A percentile compares a stretch with the other conserved stretches of the same genome.
Evolutionary conservation across 225 moss, liverwort and hornwort genomes (phyloP).

Genomic region (Neckera pumila): DNA sequence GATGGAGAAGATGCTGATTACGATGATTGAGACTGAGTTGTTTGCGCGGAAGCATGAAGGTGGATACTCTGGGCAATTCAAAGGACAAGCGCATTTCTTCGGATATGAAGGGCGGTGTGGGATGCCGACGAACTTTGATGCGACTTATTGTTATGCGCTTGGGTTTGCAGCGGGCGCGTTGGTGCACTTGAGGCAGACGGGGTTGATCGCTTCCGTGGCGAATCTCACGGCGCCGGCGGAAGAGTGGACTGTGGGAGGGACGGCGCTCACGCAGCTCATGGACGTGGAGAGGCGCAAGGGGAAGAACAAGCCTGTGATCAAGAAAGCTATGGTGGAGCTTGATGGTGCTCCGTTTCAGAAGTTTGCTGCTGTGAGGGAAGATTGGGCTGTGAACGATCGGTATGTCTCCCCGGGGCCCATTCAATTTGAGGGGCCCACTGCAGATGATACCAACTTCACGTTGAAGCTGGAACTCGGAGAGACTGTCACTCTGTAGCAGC

Average conservation of each 20-base stretch:
- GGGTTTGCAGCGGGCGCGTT: slow-evolving; percentile 66
- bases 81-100: slow-evolving; percentile 74
- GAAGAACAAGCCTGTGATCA: slow-evolving; percentile 82
- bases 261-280: slow-evolving; percentile 78
- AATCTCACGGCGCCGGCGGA: slow-evolving; percentile 45
- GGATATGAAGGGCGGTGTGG: slow-evolving; percentile 78
- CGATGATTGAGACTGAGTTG: slow-evolving; percentile 72
- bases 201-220: slow-evolving; percentile 66
- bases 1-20: slow-evolving; percentile 80
- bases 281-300: slow-evolving; percentile 79
- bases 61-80: slow-evolving; percentile 37
- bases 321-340: slow-evolving; percentile 89
- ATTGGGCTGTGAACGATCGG: slow-evolving; percentile 54
- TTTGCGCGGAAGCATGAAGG: slow-evolving; percentile 51
- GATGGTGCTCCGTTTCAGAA: slow-evolving; percentile 53
- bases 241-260: slow-evolving; percentile 75
- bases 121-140: slow-evolving; percentile 82
- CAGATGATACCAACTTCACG: slow-evolving; percentile 35
- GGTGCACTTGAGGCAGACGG: slow-evolving; percentile 59
- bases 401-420: slow-evolving; percentile 63
- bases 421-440: slow-evolving; percentile 21
- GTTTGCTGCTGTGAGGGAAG: slow-evolving; percentile 48
- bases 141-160: slow-evolving; percentile 71
- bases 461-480: slow-evolving; percentile 38
- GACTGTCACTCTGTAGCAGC: not conserved